Base-by-base conservation (phyloP, 179 eudicot species). In the Nepenthes alata region DNA sequence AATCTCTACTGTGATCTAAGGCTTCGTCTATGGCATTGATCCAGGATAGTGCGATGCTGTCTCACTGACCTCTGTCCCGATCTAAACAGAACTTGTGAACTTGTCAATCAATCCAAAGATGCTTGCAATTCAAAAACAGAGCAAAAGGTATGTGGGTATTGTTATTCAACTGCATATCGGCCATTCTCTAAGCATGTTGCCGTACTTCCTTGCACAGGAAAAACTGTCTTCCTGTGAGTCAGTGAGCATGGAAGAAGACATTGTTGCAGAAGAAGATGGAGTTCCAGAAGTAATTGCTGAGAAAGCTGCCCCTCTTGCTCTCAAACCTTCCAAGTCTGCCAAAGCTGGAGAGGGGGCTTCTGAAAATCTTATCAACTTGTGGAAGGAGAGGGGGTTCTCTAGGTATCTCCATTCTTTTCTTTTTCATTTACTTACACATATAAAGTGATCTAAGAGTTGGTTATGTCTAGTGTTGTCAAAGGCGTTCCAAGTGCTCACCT, bases 341-440 rank as follows among this genome's bases (percentile, higher is more conserved):
- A 78, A 86, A 75, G 80, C 93, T 60, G 95, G 96, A 62, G 88
- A 78, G 60, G 83, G 78, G 65, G 96, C 96, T 35, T 76, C 98
- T 8, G 49, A 55, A 13, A 93, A 85, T 54, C 76, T 75, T 58
- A 80, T 93, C 9, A 79, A 72, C 59, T 73, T 73, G 25, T 93
- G 98, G 98, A 89, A 76, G 66, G 93, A 89, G 65, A 81, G 65
- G 67, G 98, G 98, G 1, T 93, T 93, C 71, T 82, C 96, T 37
- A 93, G 98, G 98, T 89, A 64, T 47, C 35, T 53, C 35, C 44
- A 37, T 64, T 15, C 11, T 47, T 63, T 9, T 1, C 3, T 41
- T 61, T 50, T 37, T 0, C 41, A 14, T 10, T 59, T 47, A 11
- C 37, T 16, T 55, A 11, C 25, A 10, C 45, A 35, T 12, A 9